phyloP scores from a whole-genome alignment of 768 basidiomycete species.

The Trametes gibbosa region DNA sequence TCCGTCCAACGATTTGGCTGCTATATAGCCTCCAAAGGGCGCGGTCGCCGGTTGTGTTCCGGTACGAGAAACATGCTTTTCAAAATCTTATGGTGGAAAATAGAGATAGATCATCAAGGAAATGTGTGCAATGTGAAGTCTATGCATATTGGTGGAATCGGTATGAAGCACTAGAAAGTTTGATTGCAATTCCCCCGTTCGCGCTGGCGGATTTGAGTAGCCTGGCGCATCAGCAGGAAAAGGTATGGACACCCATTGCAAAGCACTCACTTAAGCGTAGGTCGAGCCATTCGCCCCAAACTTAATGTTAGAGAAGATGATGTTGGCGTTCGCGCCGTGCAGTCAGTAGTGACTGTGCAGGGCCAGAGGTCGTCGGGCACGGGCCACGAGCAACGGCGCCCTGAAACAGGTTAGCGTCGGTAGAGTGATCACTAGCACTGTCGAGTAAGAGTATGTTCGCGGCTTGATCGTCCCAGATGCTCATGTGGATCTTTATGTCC shows the following conservation, averaged over 20 bases:
- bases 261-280: slow-evolving; percentile 24
- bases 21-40: too few relatives aligned
- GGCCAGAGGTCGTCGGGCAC: slow-evolving; percentile 48
- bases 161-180: too few relatives aligned
- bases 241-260: too few relatives aligned
- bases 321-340: slow-evolving; percentile 37
- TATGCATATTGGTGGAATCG: too few relatives aligned
- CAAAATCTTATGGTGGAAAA: too few relatives aligned
- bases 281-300: slow-evolving; percentile 50
- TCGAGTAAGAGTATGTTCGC: slow-evolving; percentile 33
- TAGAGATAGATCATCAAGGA: too few relatives aligned
- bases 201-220: neutral
- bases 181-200: too few relatives aligned
- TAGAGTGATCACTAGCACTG: slow-evolving; percentile 28
- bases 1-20: neutral
- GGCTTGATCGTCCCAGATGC: slow-evolving; percentile 53
- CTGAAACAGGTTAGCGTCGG: slow-evolving; percentile 23
- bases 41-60: too few relatives aligned
- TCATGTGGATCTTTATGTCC: slow-evolving; percentile 49
- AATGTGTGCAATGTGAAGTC: too few relatives aligned
- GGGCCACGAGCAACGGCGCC: slow-evolving; percentile 50
- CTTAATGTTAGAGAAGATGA: slow-evolving; percentile 55
- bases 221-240: too few relatives aligned
- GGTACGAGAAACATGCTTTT: too few relatives aligned
- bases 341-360: slow-evolving; percentile 39